Evolutionary conservation across 257 asterid species (phyloP), one percentile per base, ranked within the genome.

Genomic region (Primulina huaijiensis): DNA sequence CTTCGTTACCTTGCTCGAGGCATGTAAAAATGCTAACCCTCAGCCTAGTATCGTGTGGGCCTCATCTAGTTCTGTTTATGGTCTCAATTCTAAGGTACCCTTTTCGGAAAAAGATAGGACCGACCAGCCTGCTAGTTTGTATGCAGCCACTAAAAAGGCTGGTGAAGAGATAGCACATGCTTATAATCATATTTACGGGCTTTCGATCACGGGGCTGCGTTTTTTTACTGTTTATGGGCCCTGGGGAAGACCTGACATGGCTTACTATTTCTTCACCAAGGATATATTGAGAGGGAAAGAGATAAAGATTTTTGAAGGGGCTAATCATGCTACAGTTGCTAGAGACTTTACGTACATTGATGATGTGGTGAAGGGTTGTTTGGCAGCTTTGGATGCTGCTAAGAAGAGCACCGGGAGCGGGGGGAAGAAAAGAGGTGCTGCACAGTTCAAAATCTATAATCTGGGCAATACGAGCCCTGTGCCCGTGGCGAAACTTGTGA

Each of bases 181-280:
- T 23, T 90, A 90, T 72, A 90, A 90, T 55, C 93, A 90, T 67
- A 90, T 90, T 3, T 67, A 90, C 52, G 97, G 97, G 27, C 92
- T 90, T 29, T 88, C 95, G 0, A 80, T 90, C 5, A 90, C 95
- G 0, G 97, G 97, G 21, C 59, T 90, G 65, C 80, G 96, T 0
- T 88, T 90, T 50, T 90, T 90, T 79, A 90, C 97, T 0, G 97
- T 90, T 16, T 90, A 86, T 52, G 97, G 97, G n/a, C 97, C 95
- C 0, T 88, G 95, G 97, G 97, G 97, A 7, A 78, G 97, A 75
- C 97, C 97, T 0, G 97, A 90, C 37, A 90, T 90, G 97, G 95
- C 95, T 2, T 90, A 90, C 64, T 90, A 78, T 62, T 88, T 85
- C 87, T 90, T 90, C 58, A 90, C 97, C 0, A 90, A 78, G 76